A percentile compares a stretch with the other conserved stretches of the same genome.
These are phyloP conservation scores for Phytophthora lateralis DNA, from an alignment of 352 stramenopile genomes.

Conservation along the genomic window DNA sequence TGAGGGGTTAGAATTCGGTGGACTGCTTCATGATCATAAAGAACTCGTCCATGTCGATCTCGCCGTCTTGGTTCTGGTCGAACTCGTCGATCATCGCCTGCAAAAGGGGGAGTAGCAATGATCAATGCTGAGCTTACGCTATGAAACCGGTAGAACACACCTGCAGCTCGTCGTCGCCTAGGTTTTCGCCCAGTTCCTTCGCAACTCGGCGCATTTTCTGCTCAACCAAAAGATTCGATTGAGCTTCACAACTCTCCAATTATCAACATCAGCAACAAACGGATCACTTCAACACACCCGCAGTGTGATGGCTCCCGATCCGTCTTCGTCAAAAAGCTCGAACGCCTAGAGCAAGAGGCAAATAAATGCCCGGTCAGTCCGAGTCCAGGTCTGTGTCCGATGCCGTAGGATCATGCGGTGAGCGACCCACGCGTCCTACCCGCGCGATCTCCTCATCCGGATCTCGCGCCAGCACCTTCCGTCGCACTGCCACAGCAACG, in stretches of 20 bases:
- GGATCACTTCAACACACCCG: conserved; percentile 44
- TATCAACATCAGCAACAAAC: conserved; percentile 15
- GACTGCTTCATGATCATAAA: conserved; percentile 90
- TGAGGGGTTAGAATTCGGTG: conserved; percentile 57
- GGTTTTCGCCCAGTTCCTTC: conserved; percentile 92
- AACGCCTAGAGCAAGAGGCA: conserved; percentile 74
- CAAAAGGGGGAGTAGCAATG: background rate
- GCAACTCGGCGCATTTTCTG: conserved; percentile 93
- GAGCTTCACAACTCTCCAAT: conserved; percentile 18
- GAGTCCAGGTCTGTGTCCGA: conserved; percentile 28
- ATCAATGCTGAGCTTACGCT: background rate
- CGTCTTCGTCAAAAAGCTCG: conserved; percentile 94
- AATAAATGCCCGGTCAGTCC: conserved; percentile 24
- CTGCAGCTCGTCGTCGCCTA: conserved; percentile 91
- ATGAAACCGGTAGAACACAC: conserved; percentile 24
- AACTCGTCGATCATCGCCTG: conserved; percentile 97
- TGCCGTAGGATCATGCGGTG: conserved; percentile 19
- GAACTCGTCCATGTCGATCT: conserved; percentile 92
- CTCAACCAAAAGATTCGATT: conserved; percentile 6
- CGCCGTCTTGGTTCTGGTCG: conserved; percentile 92
- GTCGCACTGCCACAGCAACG: conserved; percentile 54
- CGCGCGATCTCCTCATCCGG: conserved; percentile 93
- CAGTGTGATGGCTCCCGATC: conserved; percentile 86
- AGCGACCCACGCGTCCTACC: conserved; percentile 36
- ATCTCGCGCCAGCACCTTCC: conserved; percentile 85